Base-by-base conservation (phyloP, 208 protist species). In the Wallacemonas sp. region DNA sequence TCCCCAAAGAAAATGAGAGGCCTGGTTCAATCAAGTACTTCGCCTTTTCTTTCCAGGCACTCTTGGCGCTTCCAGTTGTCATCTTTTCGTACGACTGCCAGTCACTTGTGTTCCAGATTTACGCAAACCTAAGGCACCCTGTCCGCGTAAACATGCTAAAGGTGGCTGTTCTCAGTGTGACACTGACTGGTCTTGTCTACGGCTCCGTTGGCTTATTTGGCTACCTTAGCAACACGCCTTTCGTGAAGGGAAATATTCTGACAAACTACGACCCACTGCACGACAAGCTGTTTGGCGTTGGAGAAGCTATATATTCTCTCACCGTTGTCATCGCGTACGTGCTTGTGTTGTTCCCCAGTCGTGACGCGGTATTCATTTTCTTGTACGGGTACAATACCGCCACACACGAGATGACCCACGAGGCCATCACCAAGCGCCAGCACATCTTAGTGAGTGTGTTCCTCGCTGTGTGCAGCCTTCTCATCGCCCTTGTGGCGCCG, bases 51-150 rank as follows among this genome's bases (percentile, higher is more conserved):
- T 27, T 26, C 13, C 64, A 66, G 19, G 64, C 50, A 5, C 27
- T 78, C 38, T 59, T 78, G n/a, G 52, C 59, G 15, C 36, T 78
- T 42, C 71, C 71, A 4, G 69, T 78, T 15, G 64, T 78, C 32
- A 68, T 78, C 10, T 78, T 78, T 32, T 71, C 71, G 10, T 78
- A 71, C 52, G 71, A 78, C 34, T 78, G 71, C 38, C 71, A 78
- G 54, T 68, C 71, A 30, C 37, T 78, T 1, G 66, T 78, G 3
- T 78, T 78, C 53, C 71, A 78, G 34, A 44, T 78, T 44, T 78
- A 73, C 38, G 32, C 59, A 5, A 63, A 50, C 57, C 38, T 78
- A 15, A 44, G 9, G 3, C 33, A 54, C 5, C 38, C 63, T 17
- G 19, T 60, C 3, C 65, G 59, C 21, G 34, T 44, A 45, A 55